Evolutionary conservation across 1,284 basidiomycete species (phyloP).

Genomic region (Trametes polyzona): DNA sequence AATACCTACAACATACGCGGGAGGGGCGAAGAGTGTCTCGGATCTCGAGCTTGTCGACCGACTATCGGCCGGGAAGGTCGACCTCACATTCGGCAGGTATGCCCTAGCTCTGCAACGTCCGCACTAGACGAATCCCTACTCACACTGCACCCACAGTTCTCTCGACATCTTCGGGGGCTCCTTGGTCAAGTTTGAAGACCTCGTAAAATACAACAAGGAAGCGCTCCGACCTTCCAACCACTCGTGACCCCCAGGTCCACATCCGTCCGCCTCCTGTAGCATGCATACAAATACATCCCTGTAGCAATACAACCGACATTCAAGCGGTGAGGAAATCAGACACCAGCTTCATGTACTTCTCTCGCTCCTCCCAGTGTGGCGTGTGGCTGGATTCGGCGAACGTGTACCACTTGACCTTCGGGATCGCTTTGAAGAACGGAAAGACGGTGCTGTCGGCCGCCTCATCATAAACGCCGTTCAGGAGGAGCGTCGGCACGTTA

Average conservation of each 20-base stretch:
- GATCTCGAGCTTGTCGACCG: slow-evolving; percentile 87
- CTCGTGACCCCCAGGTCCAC: background rate
- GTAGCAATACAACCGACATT: background rate
- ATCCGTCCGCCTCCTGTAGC: background rate
- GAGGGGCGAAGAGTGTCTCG: slow-evolving; percentile 87
- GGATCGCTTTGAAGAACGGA: slow-evolving; percentile 50
- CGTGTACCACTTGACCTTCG: slow-evolving; percentile 37
- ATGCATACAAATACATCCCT: background rate
- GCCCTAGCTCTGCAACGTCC: slow-evolving; percentile 16
- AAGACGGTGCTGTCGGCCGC: slow-evolving; percentile 48
- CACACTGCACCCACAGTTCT: slow-evolving; percentile 47
- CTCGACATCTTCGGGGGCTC: slow-evolving; percentile 86
- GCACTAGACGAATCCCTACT: background rate
- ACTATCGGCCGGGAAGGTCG: slow-evolving; percentile 86
- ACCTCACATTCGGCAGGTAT: slow-evolving; percentile 95
- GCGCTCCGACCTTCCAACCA: background rate
- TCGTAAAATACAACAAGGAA: slow-evolving; percentile 46
- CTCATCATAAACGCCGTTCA: slow-evolving; percentile 56
- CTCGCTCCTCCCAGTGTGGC: slow-evolving; percentile 35
- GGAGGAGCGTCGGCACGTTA: slow-evolving; percentile 50
- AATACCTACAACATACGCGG: slow-evolving; percentile 96
- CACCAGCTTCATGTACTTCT: slow-evolving; percentile 29
- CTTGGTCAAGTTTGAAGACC: slow-evolving; percentile 72
- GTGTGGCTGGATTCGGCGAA: slow-evolving; percentile 35
- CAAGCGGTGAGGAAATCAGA: slow-evolving; percentile 24